Base-by-base conservation (phyloP, 768 basidiomycete genomes). In the Amanita fuliginea region DNA sequence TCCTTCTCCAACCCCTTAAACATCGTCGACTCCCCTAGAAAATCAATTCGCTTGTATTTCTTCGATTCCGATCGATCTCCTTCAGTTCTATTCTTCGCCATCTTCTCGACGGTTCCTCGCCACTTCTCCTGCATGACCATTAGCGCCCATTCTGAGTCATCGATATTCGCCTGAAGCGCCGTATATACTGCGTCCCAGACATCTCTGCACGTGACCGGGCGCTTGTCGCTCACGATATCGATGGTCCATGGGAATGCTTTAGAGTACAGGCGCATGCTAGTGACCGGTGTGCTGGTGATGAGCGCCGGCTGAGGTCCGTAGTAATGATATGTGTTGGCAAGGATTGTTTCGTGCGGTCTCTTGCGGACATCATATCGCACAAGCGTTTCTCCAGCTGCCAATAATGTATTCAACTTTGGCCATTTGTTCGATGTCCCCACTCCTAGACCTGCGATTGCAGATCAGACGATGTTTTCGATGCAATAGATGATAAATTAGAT, bases 91-190 rank as follows among this genome's bases (percentile, higher is more conserved):
- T 69, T 72, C 63, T 73, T 77, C 46, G 70, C 72, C 2, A 79
- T 72, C 45, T 64, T 71, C 56, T 78, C 72, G 13, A 81, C 68
- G 16, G 55, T 54, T 54, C 73, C 73, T 47, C 61, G 65, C 52
- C 58, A 59, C 50, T 69, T 67, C 60, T 69, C 70, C 40, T 78
- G 72, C 22, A 49, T 45, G 4, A 71, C 57, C 14, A 77, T 64
- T 41, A 80, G 62, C 0, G 77, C 81, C 82, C 83, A 86, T 56
- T 86, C 84, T 3, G 81, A 81, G 51, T 85, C 81, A 1, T 54
- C 70, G 16, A 86, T 66, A 6, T 69, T 71, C 42, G 75, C 65
- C 44, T 83, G 77, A 22, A 86, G 64, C 42, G 58, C 67, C 4
- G 62, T 54, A 50, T 77, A 64, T 16, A 86, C 34, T 3, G 70